These are phyloP conservation scores for Lentinus tigrinus DNA, from an alignment of 768 basidiomycete genomes.

Conservation along the genomic window DNA sequence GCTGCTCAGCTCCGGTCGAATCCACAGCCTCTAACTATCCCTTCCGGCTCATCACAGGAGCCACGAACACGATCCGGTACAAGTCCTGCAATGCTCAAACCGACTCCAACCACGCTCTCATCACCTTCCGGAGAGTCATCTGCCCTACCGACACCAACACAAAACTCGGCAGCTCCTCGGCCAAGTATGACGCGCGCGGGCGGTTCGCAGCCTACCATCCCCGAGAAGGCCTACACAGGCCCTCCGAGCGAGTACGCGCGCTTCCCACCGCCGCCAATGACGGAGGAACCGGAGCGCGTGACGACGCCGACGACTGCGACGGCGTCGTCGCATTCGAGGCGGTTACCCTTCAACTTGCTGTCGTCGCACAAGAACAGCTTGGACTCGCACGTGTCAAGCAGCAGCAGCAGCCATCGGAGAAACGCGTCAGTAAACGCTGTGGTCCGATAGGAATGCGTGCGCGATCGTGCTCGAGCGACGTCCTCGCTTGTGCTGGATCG, in stretches of 20 bases:
- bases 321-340: conserved; percentile 37
- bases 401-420: conserved; percentile 36
- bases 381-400: conserved; percentile 30
- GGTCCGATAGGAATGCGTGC: conserved; percentile 12
- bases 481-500: not conserved
- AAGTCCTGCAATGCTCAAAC: conserved; percentile 50
- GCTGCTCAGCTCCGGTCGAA: conserved; percentile 70
- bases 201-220: conserved; percentile 27
- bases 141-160: conserved; percentile 34
- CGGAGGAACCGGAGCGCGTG: conserved; percentile 35
- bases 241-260: conserved; percentile 69
- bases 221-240: conserved; percentile 46
- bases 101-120: conserved; percentile 40
- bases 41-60: conserved; percentile 34
- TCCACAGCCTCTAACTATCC: conserved; percentile 36
- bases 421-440: conserved; percentile 38
- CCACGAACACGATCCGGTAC: conserved; percentile 65
- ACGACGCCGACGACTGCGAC: conserved; percentile 45
- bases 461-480: not conserved
- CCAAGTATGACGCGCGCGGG: conserved; percentile 43
- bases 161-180: conserved; percentile 33
- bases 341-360: conserved; percentile 69
- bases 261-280: conserved; percentile 65
- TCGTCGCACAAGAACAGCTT: conserved; percentile 36
- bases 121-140: conserved; percentile 9